Conservation (phyloP, 148 eudicot species). For the Heliamphora exappendiculata region DNA sequence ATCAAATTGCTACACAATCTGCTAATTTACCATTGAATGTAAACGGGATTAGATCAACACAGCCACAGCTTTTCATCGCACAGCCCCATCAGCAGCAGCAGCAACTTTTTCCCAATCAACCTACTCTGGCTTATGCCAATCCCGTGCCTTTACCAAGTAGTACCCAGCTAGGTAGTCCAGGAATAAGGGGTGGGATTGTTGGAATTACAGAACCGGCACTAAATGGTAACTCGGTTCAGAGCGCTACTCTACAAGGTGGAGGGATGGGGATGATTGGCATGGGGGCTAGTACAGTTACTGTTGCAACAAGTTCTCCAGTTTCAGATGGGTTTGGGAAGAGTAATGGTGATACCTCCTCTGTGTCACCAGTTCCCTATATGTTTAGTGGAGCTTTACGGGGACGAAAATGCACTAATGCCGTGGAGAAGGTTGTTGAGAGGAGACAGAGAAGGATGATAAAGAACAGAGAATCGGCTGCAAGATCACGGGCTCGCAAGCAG, state of each 20-base stretch:
- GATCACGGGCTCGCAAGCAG: constrained; percentile 96
- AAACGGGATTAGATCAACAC: constrained; percentile 52
- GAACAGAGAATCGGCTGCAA: constrained; percentile 91
- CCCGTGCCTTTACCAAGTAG: constrained; percentile 37
- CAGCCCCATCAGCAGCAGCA: constrained; percentile 34
- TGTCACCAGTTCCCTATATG: constrained; percentile 70
- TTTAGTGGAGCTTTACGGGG: constrained; percentile 71
- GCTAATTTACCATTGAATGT: constrained; percentile 56
- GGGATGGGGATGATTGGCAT: constrained; percentile 54
- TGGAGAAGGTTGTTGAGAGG: constrained; percentile 86
- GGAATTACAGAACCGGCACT: constrained; percentile 39
- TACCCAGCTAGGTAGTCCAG: constrained; percentile 42
- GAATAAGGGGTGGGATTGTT: constrained; percentile 50
- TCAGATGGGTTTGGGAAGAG: constrained; percentile 74
- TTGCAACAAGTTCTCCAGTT: constrained; percentile 63
- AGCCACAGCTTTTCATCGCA: constrained; percentile 26
- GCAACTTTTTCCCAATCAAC: constrained; percentile 62
- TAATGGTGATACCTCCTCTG: constrained; percentile 66
- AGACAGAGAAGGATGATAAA: constrained; percentile 91
- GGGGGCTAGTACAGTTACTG: constrained; percentile 45
- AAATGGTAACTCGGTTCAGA: constrained; percentile 38
- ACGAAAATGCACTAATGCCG: constrained; percentile 36
- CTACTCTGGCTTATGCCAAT: constrained; percentile 42
- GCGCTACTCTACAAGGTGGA: constrained; percentile 33
- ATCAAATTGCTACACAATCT: constrained; percentile 39